A percentile compares a stretch with the other conserved stretches of the same genome.
Evolutionary conservation across 2,329 filamentous ascomycete species (phyloP).

Genomic region (Diaporthe eres): DNA sequence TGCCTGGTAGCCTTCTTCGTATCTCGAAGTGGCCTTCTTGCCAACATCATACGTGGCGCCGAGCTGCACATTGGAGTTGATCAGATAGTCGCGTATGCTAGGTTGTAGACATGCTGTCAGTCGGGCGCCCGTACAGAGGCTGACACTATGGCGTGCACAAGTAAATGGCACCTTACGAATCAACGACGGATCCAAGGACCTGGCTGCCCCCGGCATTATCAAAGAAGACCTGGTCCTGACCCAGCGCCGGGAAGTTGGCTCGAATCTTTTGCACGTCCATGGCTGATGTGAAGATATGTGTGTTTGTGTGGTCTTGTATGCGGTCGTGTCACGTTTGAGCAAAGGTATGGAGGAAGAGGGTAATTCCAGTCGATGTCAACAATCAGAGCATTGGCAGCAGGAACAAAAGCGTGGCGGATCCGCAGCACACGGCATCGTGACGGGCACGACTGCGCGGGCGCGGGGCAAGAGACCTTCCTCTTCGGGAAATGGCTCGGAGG

Average conservation of each 20-base stretch:
- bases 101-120: not conserved
- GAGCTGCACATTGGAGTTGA: constrained; percentile 80
- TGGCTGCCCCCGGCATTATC: constrained; percentile 87
- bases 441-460: constrained; percentile 22
- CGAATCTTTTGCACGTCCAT: constrained; percentile 70
- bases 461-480: constrained; percentile 26
- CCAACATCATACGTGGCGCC: constrained; percentile 78
- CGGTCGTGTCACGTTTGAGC: not conserved
- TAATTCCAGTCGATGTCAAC: not conserved
- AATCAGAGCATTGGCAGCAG: not conserved
- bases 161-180: constrained; percentile 65
- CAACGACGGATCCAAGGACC: constrained; percentile 74
- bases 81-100: constrained; percentile 76
- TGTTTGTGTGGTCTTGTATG: not conserved
- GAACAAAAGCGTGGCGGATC: not conserved
- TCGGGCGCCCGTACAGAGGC: not conserved
- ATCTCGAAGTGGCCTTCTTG: constrained; percentile 70
- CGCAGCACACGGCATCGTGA: constrained; percentile 2
- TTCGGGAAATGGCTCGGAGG: constrained; percentile 30
- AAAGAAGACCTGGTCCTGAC: constrained; percentile 76
- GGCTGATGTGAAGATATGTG: not conserved
- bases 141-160: not conserved
- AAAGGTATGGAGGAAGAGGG: not conserved
- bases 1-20: constrained; percentile 72
- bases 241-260: constrained; percentile 77